Percentiles rank a stretch among this genome's conserved stretches.
These are phyloP conservation scores for Oehlia diaphana DNA, from an alignment of 192 early-diverging fungal genomes.

Conservation along the genomic window DNA sequence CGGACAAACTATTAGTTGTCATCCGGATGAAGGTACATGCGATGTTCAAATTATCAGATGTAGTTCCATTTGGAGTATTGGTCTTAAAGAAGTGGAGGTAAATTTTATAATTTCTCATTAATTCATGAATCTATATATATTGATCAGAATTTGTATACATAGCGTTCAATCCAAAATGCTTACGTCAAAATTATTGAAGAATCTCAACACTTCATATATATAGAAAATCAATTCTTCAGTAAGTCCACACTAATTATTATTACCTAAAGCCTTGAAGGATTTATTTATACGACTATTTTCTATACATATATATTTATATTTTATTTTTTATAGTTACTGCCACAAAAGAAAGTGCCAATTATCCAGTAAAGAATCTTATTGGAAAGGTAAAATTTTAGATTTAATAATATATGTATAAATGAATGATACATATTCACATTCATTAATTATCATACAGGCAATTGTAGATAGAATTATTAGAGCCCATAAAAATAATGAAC, in stretches of 20 bases:
- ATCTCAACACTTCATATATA: slow-evolving; percentile 87
- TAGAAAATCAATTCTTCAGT: slow-evolving; percentile 95
- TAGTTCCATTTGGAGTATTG: slow-evolving; percentile 69
- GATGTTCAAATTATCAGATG: slow-evolving; percentile 71
- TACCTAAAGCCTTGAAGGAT: no score
- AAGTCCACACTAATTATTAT: slow-evolving; percentile 26
- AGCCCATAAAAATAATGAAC: slow-evolving; percentile 66
- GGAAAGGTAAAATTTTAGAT: slow-evolving; percentile 44
- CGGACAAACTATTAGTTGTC: slow-evolving; percentile 56
- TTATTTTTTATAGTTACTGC: slow-evolving; percentile 46
- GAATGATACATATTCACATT: not conserved
- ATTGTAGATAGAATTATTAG: slow-evolving; percentile 74
- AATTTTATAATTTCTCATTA: not conserved
- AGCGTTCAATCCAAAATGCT: slow-evolving; percentile 80
- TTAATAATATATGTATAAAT: not conserved
- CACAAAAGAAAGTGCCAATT: slow-evolving; percentile 40
- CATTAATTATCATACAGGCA: slow-evolving; percentile 36
- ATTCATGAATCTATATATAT: not conserved
- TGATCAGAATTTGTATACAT: slow-evolving; percentile 13
- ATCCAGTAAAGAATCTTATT: slow-evolving; percentile 78
- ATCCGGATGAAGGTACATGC: slow-evolving; percentile 62
- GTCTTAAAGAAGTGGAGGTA: slow-evolving; percentile 55
- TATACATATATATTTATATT: not conserved
- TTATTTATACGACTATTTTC: no score
- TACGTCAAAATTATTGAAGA: slow-evolving; percentile 73